Percentiles rank a stretch among this genome's conserved stretches.
Conservation (phyloP, 352 stramenopile genomes). For the Phytophthora boehmeriae region DNA sequence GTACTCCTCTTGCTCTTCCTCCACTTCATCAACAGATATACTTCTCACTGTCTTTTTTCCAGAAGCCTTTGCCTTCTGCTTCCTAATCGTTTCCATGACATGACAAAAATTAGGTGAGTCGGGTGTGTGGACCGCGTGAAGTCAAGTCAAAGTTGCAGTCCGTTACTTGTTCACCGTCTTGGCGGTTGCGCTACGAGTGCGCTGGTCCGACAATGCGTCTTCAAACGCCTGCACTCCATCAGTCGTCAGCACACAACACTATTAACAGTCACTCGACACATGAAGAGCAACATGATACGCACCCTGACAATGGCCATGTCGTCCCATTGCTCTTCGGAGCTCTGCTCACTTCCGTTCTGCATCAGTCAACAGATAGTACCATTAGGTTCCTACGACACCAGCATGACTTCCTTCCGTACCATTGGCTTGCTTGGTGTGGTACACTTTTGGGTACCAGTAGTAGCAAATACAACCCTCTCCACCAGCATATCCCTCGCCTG, state of each 20-base stretch:
- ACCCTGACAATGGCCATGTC: conserved; percentile 85
- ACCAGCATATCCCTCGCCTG: not conserved
- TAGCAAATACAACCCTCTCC: not conserved
- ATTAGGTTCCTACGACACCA: conserved; percentile 3
- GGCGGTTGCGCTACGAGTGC: conserved; percentile 15
- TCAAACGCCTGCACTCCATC: conserved; percentile 66
- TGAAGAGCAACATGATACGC: not conserved
- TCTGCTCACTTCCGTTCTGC: conserved; percentile 55
- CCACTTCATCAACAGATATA: conserved; percentile 24
- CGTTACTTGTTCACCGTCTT: conserved; percentile 22
- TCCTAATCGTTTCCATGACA: not conserved
- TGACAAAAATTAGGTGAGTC: not conserved
- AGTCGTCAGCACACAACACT: not conserved
- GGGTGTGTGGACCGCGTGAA: too few relatives aligned
- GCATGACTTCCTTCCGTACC: conserved; percentile 4
- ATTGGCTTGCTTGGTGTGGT: conserved; percentile 11
- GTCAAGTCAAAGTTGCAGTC: not conserved
- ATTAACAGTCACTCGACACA: too few relatives aligned
- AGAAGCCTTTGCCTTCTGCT: conserved; percentile 33
- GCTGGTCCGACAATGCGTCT: conserved; percentile 62
- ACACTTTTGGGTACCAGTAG: too few relatives aligned
- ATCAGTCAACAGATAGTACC: not conserved
- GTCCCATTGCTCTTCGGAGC: conserved; percentile 75
- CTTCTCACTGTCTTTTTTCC: conserved; percentile 30
- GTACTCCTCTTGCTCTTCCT: conserved; percentile 5